These are phyloP conservation scores for Aulographum hederae DNA, from an alignment of 2,329 filamentous ascomycete genomes.

Conservation along the genomic window DNA sequence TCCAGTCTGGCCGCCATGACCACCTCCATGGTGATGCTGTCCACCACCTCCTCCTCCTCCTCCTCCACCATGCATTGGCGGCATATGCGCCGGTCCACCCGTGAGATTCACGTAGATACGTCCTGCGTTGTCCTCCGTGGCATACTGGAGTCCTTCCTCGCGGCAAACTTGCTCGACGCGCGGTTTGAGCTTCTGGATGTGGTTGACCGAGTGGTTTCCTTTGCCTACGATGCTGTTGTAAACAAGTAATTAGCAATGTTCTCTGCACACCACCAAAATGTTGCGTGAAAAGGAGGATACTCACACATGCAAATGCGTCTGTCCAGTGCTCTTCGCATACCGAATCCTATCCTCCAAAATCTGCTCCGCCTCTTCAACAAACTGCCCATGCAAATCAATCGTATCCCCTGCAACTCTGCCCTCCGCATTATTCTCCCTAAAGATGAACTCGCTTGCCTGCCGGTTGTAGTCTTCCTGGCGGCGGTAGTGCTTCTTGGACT, in stretches of 20 bases:
- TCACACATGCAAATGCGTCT: slow-evolving; percentile 70
- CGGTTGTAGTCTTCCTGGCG: slow-evolving; percentile 79
- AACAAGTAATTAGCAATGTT: neutral
- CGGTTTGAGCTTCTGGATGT: slow-evolving; percentile 92
- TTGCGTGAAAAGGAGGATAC: slow-evolving; percentile 9
- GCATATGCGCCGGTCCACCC: slow-evolving; percentile 47
- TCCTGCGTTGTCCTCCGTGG: slow-evolving; percentile 77
- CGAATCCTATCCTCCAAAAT: slow-evolving; percentile 75
- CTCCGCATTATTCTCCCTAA: slow-evolving; percentile 77
- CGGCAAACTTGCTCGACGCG: slow-evolving; percentile 73
- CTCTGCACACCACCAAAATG: neutral
- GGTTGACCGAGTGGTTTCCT: slow-evolving; percentile 67
- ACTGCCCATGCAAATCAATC: slow-evolving; percentile 89
- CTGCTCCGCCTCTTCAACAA: slow-evolving; percentile 83
- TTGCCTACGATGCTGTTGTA: slow-evolving; percentile 73
- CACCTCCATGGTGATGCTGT: too few species aligned
- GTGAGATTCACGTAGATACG: slow-evolving; percentile 76
- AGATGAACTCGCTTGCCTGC: slow-evolving; percentile 85
- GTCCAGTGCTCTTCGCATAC: slow-evolving; percentile 52
- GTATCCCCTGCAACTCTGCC: slow-evolving; percentile 61
- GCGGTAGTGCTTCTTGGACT: slow-evolving; percentile 68
- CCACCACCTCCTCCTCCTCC: too few species aligned
- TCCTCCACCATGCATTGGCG: too few species aligned
- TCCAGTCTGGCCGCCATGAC: too few species aligned
- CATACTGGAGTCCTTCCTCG: slow-evolving; percentile 65